Evolutionary conservation across 129 eudicot species (phyloP).

Genomic region (Heracleum sosnowskyi): DNA sequence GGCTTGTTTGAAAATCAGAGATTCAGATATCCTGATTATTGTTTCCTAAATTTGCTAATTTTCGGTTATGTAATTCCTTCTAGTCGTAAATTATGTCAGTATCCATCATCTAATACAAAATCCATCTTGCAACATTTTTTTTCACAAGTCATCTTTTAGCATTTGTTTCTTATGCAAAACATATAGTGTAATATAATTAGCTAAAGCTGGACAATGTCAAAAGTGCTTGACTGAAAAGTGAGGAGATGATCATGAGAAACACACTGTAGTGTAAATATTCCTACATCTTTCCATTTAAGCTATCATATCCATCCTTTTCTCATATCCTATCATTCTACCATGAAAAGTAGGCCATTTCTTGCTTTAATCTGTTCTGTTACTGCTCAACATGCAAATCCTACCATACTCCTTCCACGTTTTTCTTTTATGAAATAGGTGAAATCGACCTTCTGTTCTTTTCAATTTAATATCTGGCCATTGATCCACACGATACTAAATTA

Average conservation of each 20-base stretch:
- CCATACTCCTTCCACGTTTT: neutral
- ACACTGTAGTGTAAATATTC: neutral
- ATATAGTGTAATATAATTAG: neutral
- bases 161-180: neutral
- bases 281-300: neutral
- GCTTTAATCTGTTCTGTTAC: too few species aligned
- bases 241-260: neutral
- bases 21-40: neutral
- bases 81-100: neutral
- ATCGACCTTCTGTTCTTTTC: too few species aligned
- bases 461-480: too few species aligned
- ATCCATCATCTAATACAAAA: neutral
- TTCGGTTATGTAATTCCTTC: neutral
- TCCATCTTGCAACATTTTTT: neutral
- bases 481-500: too few species aligned
- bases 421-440: too few species aligned
- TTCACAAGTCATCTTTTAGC: neutral
- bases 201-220: neutral
- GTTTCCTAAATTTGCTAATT: neutral
- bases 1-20: neutral
- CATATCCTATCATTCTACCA: neutral
- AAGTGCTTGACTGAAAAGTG: neutral
- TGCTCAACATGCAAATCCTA: neutral
- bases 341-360: neutral
- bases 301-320: neutral